Evolutionary conservation across 495 filamentous ascomycete genomes (phyloP).

Genomic region (Aspergillus funiculosus): DNA sequence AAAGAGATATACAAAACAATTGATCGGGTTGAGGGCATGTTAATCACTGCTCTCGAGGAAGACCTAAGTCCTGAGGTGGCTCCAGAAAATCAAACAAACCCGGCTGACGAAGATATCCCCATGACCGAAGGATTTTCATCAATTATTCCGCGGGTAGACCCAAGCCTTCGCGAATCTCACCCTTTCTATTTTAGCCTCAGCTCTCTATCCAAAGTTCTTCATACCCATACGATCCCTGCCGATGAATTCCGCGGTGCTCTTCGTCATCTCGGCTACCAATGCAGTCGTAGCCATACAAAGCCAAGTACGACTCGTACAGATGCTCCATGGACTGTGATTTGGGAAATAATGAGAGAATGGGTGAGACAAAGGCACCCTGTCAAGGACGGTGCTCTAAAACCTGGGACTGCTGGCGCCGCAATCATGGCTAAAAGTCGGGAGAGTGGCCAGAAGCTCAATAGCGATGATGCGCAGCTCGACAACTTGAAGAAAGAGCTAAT

Average conservation of each 20-base stretch:
- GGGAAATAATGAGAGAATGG: slow-evolving; percentile 95
- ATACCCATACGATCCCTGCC: slow-evolving; percentile 67
- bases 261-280: slow-evolving; percentile 68
- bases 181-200: slow-evolving; percentile 86
- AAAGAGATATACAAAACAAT: slow-evolving; percentile 68
- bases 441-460: slow-evolving; percentile 16
- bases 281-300: slow-evolving; percentile 78
- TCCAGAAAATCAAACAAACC: slow-evolving; percentile 2
- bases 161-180: slow-evolving; percentile 56
- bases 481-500: slow-evolving; percentile 35
- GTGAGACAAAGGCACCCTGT: slow-evolving; percentile 66
- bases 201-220: slow-evolving; percentile 63
- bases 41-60: slow-evolving; percentile 81
- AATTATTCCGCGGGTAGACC: slow-evolving; percentile 41
- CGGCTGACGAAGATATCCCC: slow-evolving; percentile 14
- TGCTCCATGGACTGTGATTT: slow-evolving; percentile 80
- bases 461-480: slow-evolving; percentile 23
- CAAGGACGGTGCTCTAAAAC: slow-evolving; percentile 61
- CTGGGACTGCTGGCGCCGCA: slow-evolving; percentile 60
- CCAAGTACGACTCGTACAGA: slow-evolving; percentile 86
- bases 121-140: slow-evolving; percentile 22
- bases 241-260: slow-evolving; percentile 74
- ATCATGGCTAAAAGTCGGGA: slow-evolving; percentile 50
- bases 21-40: slow-evolving; percentile 81
- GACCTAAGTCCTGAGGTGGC: slow-evolving; percentile 31